A percentile compares a stretch with the other conserved stretches of the same genome.
Conservation (phyloP, 2,329 filamentous ascomycete species). For the Geosmithia morbida region DNA sequence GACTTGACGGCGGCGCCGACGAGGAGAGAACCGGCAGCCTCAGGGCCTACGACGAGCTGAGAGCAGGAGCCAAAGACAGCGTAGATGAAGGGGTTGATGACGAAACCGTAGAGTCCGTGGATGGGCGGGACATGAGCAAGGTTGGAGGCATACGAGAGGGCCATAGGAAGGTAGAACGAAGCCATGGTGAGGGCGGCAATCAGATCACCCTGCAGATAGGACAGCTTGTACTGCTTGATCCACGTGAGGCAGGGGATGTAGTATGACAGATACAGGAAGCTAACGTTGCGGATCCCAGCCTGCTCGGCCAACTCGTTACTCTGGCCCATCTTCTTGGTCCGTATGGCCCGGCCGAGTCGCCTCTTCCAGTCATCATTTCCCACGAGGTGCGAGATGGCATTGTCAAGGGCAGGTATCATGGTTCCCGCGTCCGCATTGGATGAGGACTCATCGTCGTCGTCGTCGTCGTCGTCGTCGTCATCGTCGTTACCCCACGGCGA, state of each 20-base stretch:
- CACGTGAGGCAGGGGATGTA: slow-evolving; percentile 87
- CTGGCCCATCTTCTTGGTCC: slow-evolving; percentile 54
- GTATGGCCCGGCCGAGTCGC: slow-evolving; percentile 35
- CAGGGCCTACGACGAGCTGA: slow-evolving; percentile 86
- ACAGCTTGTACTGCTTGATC: slow-evolving; percentile 74
- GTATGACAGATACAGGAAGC: slow-evolving; percentile 79
- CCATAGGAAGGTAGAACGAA: slow-evolving; percentile 98
- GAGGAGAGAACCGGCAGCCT: slow-evolving; percentile 83
- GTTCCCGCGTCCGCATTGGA: slow-evolving; percentile 17
- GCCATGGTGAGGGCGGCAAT: slow-evolving; percentile 86
- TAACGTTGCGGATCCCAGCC: slow-evolving; percentile 60
- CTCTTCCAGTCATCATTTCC: slow-evolving; percentile 30
- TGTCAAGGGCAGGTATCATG: slow-evolving; percentile 21
- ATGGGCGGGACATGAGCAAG: slow-evolving; percentile 86
- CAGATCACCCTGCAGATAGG: slow-evolving; percentile 74
- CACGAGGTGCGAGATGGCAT: slow-evolving; percentile 19
- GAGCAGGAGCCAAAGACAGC: slow-evolving; percentile 83
- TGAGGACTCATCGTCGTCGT: slow-evolving; percentile 13
- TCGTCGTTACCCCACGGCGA: slow-evolving; percentile 6
- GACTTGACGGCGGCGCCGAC: slow-evolving; percentile 75
- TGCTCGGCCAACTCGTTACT: slow-evolving; percentile 57
- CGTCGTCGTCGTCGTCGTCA: slow-evolving; percentile 13
- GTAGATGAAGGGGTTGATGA: slow-evolving; percentile 85
- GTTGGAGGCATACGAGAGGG: slow-evolving; percentile 82
- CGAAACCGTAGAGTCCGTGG: slow-evolving; percentile 86